These are phyloP conservation scores for Lippia alba DNA, from an alignment of 305 asterid genomes.

Conservation along the genomic window DNA sequence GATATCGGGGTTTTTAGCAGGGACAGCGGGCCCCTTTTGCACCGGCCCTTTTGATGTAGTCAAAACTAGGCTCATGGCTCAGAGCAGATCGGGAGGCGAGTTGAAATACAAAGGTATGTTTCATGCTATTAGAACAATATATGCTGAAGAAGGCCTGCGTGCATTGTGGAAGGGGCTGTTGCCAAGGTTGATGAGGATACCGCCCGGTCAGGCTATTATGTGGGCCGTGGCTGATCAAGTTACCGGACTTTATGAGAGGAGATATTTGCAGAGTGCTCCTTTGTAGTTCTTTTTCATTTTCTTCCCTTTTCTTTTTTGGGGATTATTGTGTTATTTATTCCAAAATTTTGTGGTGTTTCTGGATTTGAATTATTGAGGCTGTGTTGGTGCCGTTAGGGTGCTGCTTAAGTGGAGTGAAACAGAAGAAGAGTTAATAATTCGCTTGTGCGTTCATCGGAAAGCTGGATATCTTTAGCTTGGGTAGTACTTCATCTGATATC, in stretches of 20 bases:
- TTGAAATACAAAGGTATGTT: constrained; percentile 89
- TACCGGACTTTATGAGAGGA: constrained; percentile 82
- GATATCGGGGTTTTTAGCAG: constrained; percentile 96
- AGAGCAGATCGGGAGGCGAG: constrained; percentile 68
- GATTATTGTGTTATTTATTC: too few species aligned
- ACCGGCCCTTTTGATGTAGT: constrained; percentile 98
- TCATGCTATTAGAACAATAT: constrained; percentile 81
- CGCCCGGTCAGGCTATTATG: constrained; percentile 97
- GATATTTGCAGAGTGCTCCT: constrained; percentile 49
- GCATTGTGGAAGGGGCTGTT: constrained; percentile 89
- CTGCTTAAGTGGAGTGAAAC: neutral
- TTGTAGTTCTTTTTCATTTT: constrained; percentile 33
- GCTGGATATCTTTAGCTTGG: constrained; percentile 1
- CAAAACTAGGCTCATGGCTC: constrained; percentile 98
- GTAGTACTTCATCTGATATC: constrained; percentile 20
- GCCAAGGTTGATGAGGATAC: constrained; percentile 97
- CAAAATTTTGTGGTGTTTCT: neutral
- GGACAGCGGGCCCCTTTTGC: constrained; percentile 91
- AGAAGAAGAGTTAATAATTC: constrained; percentile 7
- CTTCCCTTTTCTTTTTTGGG: too few species aligned
- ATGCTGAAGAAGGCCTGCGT: constrained; percentile 78
- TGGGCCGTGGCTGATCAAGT: constrained; percentile 98
- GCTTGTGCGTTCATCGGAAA: neutral
- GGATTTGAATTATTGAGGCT: neutral
- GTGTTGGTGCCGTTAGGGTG: neutral